Evolutionary conservation across 331 rosid species (phyloP).

Genomic region (Phaseolus coccineus): DNA sequence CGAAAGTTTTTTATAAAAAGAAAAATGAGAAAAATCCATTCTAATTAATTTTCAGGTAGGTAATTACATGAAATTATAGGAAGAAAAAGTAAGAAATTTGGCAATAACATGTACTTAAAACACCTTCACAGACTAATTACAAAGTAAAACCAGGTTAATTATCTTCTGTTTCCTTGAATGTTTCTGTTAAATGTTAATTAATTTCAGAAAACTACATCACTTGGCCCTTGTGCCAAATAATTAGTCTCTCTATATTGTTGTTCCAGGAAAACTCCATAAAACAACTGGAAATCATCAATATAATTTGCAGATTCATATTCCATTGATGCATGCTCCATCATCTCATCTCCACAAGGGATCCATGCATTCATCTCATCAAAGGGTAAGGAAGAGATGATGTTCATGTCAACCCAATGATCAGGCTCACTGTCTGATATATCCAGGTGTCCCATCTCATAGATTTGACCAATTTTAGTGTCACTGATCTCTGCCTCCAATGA

Average conservation of each 20-base stretch:
- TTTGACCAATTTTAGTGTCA: conserved; percentile 24
- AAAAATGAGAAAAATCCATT: too few relatives aligned
- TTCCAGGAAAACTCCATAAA: conserved; percentile 42
- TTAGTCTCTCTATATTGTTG: conserved; percentile 29
- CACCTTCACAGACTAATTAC: too few relatives aligned
- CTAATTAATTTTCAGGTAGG: too few relatives aligned
- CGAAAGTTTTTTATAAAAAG: too few relatives aligned
- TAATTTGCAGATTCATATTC: conserved; percentile 43
- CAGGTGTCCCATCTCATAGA: conserved; percentile 38
- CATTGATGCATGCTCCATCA: conserved; percentile 35
- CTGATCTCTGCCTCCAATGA: conserved; percentile 48
- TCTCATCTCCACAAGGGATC: conserved; percentile 41
- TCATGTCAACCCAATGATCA: conserved; percentile 42
- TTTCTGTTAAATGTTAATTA: neutral
- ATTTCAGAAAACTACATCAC: conserved; percentile 33
- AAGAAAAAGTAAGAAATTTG: too few relatives aligned
- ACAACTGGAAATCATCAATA: conserved; percentile 25
- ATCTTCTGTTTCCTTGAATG: too few relatives aligned
- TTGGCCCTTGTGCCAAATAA: conserved; percentile 33
- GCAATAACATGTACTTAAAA: too few relatives aligned
- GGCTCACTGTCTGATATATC: neutral
- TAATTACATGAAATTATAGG: too few relatives aligned
- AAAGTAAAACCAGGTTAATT: too few relatives aligned
- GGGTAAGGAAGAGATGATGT: conserved; percentile 30
- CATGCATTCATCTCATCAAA: conserved; percentile 48